Evolutionary conservation across 1,284 basidiomycete genomes (phyloP).

Genomic region (Puccinia triticina): DNA sequence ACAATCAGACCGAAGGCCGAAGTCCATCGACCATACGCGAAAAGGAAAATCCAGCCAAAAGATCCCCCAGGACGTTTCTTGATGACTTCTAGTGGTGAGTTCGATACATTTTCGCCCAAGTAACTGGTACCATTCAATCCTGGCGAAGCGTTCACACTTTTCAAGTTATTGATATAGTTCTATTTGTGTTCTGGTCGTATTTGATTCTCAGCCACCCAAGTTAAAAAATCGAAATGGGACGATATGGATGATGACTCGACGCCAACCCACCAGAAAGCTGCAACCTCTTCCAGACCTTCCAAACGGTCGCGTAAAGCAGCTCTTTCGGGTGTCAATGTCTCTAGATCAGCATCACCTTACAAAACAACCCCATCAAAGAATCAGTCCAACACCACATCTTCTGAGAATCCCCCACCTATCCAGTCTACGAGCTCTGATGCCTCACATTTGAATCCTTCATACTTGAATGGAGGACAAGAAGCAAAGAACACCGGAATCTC

Average conservation of each 20-base stretch:
- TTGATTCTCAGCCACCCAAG: conserved; percentile 4
- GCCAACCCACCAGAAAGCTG: neutral
- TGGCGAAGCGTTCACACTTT: too few relatives aligned
- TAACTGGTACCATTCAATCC: too few relatives aligned
- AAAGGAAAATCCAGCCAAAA: too few relatives aligned
- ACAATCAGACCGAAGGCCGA: too few relatives aligned
- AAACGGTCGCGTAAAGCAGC: conserved; percentile 32
- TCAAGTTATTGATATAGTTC: neutral
- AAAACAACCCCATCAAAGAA: conserved; percentile 4
- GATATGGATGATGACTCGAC: conserved; percentile 33
- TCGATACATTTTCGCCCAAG: too few relatives aligned
- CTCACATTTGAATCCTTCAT: conserved; percentile 34
- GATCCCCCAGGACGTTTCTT: too few relatives aligned
- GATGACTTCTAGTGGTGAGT: too few relatives aligned
- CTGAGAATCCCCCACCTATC: conserved; percentile 50
- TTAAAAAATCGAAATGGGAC: conserved; percentile 50
- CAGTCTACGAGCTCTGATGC: conserved; percentile 32
- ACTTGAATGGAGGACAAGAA: conserved; percentile 30
- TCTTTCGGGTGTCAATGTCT: conserved; percentile 47
- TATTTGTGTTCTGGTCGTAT: neutral
- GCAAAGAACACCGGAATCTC: conserved; percentile 52
- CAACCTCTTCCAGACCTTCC: conserved; percentile 7
- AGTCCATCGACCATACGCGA: too few relatives aligned
- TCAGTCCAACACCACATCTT: neutral
- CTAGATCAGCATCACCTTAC: conserved; percentile 27